phyloP scores from a whole-genome alignment of 2,329 filamentous ascomycete species.

The Aschersonia sp. region DNA sequence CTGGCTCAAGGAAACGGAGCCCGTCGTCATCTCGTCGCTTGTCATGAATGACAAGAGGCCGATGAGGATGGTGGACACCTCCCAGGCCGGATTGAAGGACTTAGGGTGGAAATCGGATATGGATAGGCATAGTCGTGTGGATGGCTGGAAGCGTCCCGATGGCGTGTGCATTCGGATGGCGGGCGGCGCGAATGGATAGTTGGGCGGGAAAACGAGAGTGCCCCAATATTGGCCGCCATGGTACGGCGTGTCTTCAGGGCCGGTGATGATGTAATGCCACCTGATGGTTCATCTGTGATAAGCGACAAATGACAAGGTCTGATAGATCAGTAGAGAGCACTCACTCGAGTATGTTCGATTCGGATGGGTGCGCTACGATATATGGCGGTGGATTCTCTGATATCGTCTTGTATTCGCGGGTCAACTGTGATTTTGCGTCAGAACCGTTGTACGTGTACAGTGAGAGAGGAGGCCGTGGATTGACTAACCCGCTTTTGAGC shows the following conservation, averaged over 20 bases:
- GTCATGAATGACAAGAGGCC: slow-evolving; percentile 97
- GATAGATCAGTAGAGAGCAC: neutral
- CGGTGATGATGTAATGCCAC: slow-evolving; percentile 94
- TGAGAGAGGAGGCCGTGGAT: neutral
- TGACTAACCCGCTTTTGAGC: slow-evolving; percentile 55
- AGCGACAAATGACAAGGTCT: too few relatives aligned
- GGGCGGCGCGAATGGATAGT: slow-evolving; percentile 94
- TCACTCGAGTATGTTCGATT: slow-evolving; percentile 81
- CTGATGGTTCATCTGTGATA: slow-evolving; percentile 23
- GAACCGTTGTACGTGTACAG: neutral
- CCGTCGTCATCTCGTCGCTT: slow-evolving; percentile 95
- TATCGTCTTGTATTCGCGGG: slow-evolving; percentile 48
- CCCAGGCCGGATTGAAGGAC: slow-evolving; percentile 97
- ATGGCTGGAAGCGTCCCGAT: slow-evolving; percentile 87
- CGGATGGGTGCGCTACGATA: slow-evolving; percentile 79
- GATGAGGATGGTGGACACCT: slow-evolving; percentile 90
- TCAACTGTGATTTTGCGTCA: slow-evolving; percentile 27
- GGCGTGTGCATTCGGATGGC: slow-evolving; percentile 99
- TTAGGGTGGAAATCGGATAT: slow-evolving; percentile 98
- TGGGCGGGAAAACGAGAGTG: slow-evolving; percentile 83
- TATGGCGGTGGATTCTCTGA: slow-evolving; percentile 71
- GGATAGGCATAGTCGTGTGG: slow-evolving; percentile 80
- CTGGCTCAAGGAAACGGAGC: slow-evolving; percentile 64
- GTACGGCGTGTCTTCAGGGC: slow-evolving; percentile 87
- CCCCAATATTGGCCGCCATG: slow-evolving; percentile 96